Conservation (phyloP, 768 basidiomycete genomes). For the Solioccasus polychromus region DNA sequence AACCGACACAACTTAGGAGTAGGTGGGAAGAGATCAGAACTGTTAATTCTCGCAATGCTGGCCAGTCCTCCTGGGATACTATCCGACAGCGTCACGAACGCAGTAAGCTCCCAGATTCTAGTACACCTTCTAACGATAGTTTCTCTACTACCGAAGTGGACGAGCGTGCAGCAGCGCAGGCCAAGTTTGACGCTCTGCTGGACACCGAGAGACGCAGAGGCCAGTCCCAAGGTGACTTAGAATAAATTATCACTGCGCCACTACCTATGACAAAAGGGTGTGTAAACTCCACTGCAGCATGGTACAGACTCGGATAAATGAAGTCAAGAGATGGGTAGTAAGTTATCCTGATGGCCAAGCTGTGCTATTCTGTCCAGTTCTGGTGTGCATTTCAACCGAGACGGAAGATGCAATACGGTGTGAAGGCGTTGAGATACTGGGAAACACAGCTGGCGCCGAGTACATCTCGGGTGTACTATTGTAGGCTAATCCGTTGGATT, state of each 20-base stretch:
- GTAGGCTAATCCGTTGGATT: slow-evolving; percentile 4
- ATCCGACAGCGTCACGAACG: slow-evolving; percentile 59
- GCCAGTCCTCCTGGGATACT: slow-evolving; percentile 62
- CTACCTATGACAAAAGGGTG: neutral
- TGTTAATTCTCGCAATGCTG: slow-evolving; percentile 42
- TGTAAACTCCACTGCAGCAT: neutral
- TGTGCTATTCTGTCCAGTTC: slow-evolving; percentile 3
- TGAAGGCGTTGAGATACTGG: neutral
- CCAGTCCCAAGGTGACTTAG: slow-evolving; percentile 20
- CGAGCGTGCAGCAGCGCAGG: slow-evolving; percentile 48
- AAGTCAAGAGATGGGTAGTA: slow-evolving; percentile 3
- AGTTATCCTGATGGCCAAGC: slow-evolving; percentile 11
- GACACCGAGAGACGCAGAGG: slow-evolving; percentile 51
- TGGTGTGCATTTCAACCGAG: slow-evolving; percentile 4
- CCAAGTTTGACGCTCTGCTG: slow-evolving; percentile 54
- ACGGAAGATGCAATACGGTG: slow-evolving; percentile 8
- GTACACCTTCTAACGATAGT: slow-evolving; percentile 4
- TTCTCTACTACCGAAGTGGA: slow-evolving; percentile 16
- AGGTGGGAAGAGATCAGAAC: slow-evolving; percentile 70
- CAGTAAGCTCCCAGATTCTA: slow-evolving; percentile 14
- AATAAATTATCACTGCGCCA: neutral
- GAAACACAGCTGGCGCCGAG: slow-evolving; percentile 3
- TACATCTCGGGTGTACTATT: slow-evolving; percentile 8
- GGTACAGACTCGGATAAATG: slow-evolving; percentile 6
- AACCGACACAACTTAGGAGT: slow-evolving; percentile 22